Evolutionary conservation across 192 early-diverging fungal genomes (phyloP), one percentile per base, ranked within the genome.

Genomic region (Backusella liffmaniae): DNA sequence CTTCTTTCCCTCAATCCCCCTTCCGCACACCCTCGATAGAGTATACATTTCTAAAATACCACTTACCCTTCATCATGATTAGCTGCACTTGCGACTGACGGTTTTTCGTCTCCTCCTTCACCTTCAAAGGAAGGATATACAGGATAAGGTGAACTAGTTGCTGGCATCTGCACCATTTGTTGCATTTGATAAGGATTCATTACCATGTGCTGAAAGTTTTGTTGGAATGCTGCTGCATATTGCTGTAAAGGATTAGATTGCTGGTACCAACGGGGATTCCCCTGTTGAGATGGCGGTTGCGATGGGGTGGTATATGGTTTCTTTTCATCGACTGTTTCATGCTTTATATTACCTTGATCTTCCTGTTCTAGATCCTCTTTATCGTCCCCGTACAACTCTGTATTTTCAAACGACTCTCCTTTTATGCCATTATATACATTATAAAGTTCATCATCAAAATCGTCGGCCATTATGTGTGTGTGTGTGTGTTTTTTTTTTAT

Each of bases 61-160:
- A 67, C 77, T 79, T 79, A 79, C 77, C 77, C 77, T 74, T 79
- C 77, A 49, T 79, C 77, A 29, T 79, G 73, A 66, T 79, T 79
- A 10, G 73, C 73, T 39, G 77, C 77, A 56, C 77, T 78, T 29
- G 77, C 29, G 2, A 78, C 77, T 29, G 72, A 37, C n/a, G 74
- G 18, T 69, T 66, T 69, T 1, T 0, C 32, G 3, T 32, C 39
- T 7, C 30, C 69, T 44, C 15, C 41, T 9, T 51, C 30, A 0
- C 18, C 71, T 23, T 69, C 67, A 56, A 67, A 41, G 21, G 23
- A 53, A 44, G 66, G 51, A 70, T 41, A 9, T 41, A 3, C 21
- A 30, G 44, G 42, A 15, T 34, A 37, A 8, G 39, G 10, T 8
- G 37, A 23, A n/a, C 67, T 66, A 10, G 34, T 42, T 7, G 66